phyloP scores from a whole-genome alignment of 2,329 filamentous ascomycete genomes.

The Biscogniauxia sp. region DNA sequence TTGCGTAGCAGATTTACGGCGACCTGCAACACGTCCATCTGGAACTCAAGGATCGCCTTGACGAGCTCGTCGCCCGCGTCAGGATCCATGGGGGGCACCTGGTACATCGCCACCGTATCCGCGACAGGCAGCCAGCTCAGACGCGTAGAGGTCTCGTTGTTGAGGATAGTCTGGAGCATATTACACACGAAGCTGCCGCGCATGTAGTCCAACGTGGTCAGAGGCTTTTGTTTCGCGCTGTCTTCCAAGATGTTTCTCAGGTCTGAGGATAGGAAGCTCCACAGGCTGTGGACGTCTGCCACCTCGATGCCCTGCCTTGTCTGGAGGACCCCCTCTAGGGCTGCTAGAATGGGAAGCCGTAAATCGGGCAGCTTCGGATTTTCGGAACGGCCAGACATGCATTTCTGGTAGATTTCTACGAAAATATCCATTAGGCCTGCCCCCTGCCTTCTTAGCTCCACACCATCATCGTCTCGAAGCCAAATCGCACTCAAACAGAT shows the following conservation, averaged over 20 bases:
- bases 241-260: background rate
- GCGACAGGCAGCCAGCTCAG: constrained; percentile 59
- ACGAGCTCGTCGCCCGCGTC: background rate
- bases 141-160: constrained; percentile 43
- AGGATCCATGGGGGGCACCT: constrained; percentile 33
- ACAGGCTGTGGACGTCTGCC: background rate
- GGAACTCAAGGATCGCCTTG: constrained; percentile 45
- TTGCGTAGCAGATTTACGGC: constrained; percentile 50
- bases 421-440: constrained; percentile 62
- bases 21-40: constrained; percentile 54
- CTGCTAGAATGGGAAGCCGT: constrained; percentile 55
- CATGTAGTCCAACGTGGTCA: constrained; percentile 33
- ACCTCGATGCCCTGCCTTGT: constrained; percentile 45
- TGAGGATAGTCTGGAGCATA: constrained; percentile 51
- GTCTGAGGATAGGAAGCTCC: background rate
- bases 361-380: constrained; percentile 45
- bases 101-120: constrained; percentile 49
- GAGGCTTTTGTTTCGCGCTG: background rate
- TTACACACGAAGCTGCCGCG: constrained; percentile 57
- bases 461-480: constrained; percentile 68
- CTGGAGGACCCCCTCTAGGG: constrained; percentile 56
- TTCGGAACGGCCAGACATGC: background rate
- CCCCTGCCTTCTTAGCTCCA: constrained; percentile 53
- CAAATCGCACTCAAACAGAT: constrained; percentile 60
- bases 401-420: constrained; percentile 54